phyloP scores from a whole-genome alignment of 1,284 basidiomycete genomes.

The Puccinia coronata region DNA sequence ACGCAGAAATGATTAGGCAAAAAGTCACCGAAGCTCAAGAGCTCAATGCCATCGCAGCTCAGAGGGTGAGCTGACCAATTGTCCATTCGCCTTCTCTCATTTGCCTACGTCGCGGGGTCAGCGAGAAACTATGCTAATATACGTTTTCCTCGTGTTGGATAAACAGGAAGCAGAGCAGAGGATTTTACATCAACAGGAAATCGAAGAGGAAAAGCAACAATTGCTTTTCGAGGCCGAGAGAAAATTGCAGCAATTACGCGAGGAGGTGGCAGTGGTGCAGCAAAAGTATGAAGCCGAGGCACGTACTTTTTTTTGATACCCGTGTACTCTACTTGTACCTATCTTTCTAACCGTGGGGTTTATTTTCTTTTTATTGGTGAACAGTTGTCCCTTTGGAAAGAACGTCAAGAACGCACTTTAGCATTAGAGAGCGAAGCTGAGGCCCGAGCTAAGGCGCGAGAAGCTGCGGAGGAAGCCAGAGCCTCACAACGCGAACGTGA shows the following conservation, averaged over 20 bases:
- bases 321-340: background rate
- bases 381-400: conserved; percentile 37
- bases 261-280: conserved; percentile 25
- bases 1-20: conserved; percentile 26
- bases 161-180: conserved; percentile 31
- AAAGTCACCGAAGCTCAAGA: conserved; percentile 26
- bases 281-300: conserved; percentile 30
- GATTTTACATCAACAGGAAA: conserved; percentile 38
- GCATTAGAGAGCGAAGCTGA: conserved; percentile 35
- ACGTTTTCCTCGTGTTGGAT: background rate
- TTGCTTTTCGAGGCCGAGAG: conserved; percentile 33
- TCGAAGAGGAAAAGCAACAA: conserved; percentile 41
- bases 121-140: background rate
- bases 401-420: conserved; percentile 38
- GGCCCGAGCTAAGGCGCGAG: conserved; percentile 37
- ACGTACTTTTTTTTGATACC: background rate
- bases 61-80: background rate
- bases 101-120: background rate
- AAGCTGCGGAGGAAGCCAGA: conserved; percentile 40
- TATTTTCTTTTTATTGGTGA: background rate
- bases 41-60: conserved; percentile 14
- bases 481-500: conserved; percentile 29
- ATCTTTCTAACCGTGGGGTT: background rate
- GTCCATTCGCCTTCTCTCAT: background rate
- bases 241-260: conserved; percentile 29